Evolutionary conservation across 768 basidiomycete genomes (phyloP).

Genomic region (Mycena leptocephala): DNA sequence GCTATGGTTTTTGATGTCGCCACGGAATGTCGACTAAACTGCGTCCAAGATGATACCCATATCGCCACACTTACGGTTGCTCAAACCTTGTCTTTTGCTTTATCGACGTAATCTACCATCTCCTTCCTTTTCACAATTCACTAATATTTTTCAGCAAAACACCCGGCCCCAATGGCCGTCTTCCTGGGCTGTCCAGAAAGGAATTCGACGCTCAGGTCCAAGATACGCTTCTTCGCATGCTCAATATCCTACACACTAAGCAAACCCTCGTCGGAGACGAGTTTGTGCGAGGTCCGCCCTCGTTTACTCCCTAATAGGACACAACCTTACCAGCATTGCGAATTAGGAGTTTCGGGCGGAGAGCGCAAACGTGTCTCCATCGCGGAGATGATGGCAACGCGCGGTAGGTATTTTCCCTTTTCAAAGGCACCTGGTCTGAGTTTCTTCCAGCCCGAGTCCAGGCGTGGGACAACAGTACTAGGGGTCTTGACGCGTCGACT

Average conservation of each 20-base stretch:
- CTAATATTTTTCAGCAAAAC: conserved; percentile 62
- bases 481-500: conserved; percentile 89
- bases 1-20: neutral
- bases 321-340: neutral
- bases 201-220: conserved; percentile 72
- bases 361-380: conserved; percentile 88
- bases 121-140: neutral
- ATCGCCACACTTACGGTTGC: conserved; percentile 87
- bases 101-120: conserved; percentile 63
- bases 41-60: conserved; percentile 80
- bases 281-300: conserved; percentile 73
- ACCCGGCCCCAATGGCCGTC: conserved; percentile 80
- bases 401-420: conserved; percentile 40
- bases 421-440: neutral
- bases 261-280: conserved; percentile 90
- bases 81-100: conserved; percentile 81
- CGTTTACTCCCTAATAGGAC: neutral
- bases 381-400: conserved; percentile 89
- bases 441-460: conserved; percentile 72
- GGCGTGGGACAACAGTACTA: conserved; percentile 89
- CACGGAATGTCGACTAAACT: neutral
- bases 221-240: conserved; percentile 79
- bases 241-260: conserved; percentile 88
- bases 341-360: conserved; percentile 77
- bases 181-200: conserved; percentile 76